Evolutionary conservation across 179 eudicot genomes (phyloP).

Genomic region (Gypsophila paniculata): DNA sequence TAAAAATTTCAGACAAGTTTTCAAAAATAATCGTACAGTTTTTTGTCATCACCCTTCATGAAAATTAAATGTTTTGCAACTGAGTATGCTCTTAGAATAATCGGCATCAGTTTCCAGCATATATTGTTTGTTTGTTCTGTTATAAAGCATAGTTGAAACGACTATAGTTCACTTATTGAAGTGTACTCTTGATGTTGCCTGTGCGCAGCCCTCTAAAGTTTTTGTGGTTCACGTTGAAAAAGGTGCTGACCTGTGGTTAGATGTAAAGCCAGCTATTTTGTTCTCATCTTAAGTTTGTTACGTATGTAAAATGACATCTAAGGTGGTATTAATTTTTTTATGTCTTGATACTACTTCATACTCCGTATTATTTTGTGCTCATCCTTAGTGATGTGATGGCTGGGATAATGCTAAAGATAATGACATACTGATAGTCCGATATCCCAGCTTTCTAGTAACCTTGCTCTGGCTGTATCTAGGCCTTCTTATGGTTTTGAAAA

Average conservation of each 20-base stretch:
- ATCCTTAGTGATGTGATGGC: not conserved
- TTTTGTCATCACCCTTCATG: not conserved
- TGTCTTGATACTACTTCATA: too few relatives aligned
- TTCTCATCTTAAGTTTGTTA: too few relatives aligned
- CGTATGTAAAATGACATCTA: not conserved
- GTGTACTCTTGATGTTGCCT: not conserved
- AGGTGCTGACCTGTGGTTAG: constrained; percentile 3
- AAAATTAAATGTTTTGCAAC: not conserved
- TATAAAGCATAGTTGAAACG: not conserved
- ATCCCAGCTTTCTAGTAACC: not conserved
- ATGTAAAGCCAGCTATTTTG: not conserved
- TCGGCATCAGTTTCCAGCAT: not conserved
- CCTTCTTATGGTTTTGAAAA: not conserved
- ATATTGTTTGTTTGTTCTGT: not conserved
- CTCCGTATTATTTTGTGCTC: not conserved
- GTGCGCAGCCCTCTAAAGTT: not conserved
- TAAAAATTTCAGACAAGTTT: not conserved
- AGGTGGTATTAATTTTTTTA: not conserved
- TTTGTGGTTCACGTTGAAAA: not conserved
- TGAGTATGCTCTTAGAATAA: not conserved
- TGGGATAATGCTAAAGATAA: not conserved
- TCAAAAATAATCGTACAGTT: not conserved
- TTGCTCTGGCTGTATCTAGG: not conserved
- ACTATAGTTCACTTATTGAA: not conserved
- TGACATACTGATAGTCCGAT: not conserved